phyloP scores from a whole-genome alignment of 1,284 basidiomycete genomes.

The Ganoderma leucocontextum region DNA sequence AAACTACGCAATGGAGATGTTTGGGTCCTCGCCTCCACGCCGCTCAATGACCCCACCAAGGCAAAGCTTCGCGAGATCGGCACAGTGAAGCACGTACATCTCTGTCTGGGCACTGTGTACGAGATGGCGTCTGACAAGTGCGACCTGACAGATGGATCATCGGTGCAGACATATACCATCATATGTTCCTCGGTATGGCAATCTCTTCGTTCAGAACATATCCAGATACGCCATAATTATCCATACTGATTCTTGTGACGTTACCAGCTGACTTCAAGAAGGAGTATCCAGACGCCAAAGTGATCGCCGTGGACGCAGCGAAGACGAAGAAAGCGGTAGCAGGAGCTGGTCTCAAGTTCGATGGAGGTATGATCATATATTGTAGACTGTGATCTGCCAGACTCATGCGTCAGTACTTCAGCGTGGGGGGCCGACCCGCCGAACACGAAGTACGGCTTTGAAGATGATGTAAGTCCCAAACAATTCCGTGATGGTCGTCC shows the following conservation, averaged over 20 bases:
- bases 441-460: conserved; percentile 80
- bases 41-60: conserved; percentile 78
- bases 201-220: background rate
- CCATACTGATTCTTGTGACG: background rate
- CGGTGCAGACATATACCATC: conserved; percentile 69
- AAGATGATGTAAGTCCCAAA: conserved; percentile 69
- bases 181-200: conserved; percentile 67
- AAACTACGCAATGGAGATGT: conserved; percentile 76
- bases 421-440: conserved; percentile 73
- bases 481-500: background rate
- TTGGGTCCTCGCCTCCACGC: conserved; percentile 89
- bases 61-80: conserved; percentile 77
- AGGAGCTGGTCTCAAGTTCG: conserved; percentile 47
- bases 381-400: background rate
- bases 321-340: conserved; percentile 47
- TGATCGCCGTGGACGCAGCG: conserved; percentile 71
- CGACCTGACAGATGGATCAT: conserved; percentile 64
- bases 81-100: background rate
- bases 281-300: conserved; percentile 80
- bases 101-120: background rate
- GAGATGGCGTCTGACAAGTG: background rate
- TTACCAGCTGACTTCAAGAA: conserved; percentile 64
- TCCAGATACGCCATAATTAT: conserved; percentile 10
- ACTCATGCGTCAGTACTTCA: conserved; percentile 35
- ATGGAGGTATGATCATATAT: conserved; percentile 59